These are phyloP conservation scores for Puccinia triticina DNA, from an alignment of 1,284 basidiomycete genomes.

Conservation along the genomic window DNA sequence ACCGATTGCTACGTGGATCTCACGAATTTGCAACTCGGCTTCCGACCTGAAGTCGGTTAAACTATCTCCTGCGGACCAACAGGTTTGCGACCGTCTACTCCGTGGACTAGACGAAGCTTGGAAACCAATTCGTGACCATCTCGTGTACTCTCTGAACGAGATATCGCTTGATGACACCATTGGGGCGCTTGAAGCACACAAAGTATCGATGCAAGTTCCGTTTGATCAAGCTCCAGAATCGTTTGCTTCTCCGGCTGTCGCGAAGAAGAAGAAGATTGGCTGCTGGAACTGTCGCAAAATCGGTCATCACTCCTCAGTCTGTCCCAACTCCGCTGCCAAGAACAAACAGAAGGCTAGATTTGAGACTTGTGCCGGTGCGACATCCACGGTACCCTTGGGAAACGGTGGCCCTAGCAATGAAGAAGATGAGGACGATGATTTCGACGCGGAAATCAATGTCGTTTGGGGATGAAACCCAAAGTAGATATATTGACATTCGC, in stretches of 20 bases:
- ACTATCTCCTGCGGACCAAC: neutral
- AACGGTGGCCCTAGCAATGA: no score
- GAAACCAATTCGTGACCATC: no score
- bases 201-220: neutral
- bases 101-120: neutral
- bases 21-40: neutral
- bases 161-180: no score
- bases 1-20: neutral
- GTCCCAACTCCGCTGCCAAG: no score
- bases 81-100: neutral
- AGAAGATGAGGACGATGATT: no score
- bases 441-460: neutral
- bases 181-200: no score
- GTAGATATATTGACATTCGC: neutral
- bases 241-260: neutral
- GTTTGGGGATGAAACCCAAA: constrained; percentile 7
- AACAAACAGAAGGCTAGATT: no score
- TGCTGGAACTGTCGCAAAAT: neutral
- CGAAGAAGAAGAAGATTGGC: neutral
- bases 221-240: neutral
- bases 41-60: constrained; percentile 9
- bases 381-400: neutral
- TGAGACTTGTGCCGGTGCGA: neutral
- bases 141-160: no score
- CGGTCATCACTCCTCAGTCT: no score